Percentiles rank a stretch among this genome's conserved stretches.
Conservation (phyloP, 805 yeast species). For the Candida coquimbonensis region DNA sequence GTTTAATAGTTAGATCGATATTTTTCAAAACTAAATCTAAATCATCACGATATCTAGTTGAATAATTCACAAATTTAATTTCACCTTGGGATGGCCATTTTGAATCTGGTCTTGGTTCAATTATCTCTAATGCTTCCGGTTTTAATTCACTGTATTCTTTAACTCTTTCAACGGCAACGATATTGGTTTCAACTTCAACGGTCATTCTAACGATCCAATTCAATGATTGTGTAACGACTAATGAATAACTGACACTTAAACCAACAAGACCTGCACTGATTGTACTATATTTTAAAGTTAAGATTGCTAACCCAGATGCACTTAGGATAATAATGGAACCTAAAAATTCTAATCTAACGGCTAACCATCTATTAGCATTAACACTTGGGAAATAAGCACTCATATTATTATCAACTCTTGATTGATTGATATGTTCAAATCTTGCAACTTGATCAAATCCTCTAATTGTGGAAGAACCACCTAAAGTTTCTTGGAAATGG, state of each 20-base stretch:
- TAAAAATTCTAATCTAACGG: constrained; percentile 84
- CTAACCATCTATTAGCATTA: constrained; percentile 95
- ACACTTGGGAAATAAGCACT: constrained; percentile 89
- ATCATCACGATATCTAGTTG: constrained; percentile 79
- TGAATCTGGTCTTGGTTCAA: constrained; percentile 60
- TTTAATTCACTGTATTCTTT: constrained; percentile 74
- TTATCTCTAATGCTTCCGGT: constrained; percentile 77
- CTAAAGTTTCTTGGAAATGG: constrained; percentile 76
- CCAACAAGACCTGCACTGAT: constrained; percentile 91
- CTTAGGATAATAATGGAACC: constrained; percentile 86
- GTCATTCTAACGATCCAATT: constrained; percentile 99
- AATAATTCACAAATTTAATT: constrained; percentile 60
- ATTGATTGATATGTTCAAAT: constrained; percentile 56
- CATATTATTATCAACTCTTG: constrained; percentile 79
- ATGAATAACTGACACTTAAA: constrained; percentile 85
- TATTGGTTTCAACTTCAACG: constrained; percentile 95
- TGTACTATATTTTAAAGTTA: constrained; percentile 49
- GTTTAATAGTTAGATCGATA: constrained; percentile 54
- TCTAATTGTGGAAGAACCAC: constrained; percentile 68
- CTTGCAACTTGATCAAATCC: constrained; percentile 64
- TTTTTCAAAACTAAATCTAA: constrained; percentile 72
- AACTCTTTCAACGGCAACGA: constrained; percentile 93
- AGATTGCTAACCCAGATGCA: constrained; percentile 75
- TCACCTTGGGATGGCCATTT: constrained; percentile 73
- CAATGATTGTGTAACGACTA: constrained; percentile 86